phyloP scores from a whole-genome alignment of 1,139 yeast species.

The Blastobotrys apis region DNA sequence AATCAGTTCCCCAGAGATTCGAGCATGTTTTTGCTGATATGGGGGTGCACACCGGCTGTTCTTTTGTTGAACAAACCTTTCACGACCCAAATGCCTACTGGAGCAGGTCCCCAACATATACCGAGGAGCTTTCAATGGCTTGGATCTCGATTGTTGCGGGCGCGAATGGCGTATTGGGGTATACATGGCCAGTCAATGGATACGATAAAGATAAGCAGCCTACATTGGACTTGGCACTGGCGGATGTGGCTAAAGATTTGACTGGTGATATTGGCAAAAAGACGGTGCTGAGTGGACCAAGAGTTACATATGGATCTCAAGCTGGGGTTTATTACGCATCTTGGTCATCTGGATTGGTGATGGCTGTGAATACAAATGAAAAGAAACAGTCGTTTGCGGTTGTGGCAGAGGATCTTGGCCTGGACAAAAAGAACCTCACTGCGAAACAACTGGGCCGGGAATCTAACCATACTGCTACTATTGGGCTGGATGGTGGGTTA shows the following conservation, averaged over 20 bases:
- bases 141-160: constrained; percentile 1
- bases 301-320: not conserved
- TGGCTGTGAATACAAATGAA: not conserved
- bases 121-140: not conserved
- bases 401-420: not conserved
- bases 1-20: not conserved
- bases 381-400: not conserved
- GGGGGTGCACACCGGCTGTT: not conserved
- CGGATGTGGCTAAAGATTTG: not conserved
- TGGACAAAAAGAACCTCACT: not conserved
- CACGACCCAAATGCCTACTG: not conserved
- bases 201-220: too few species aligned
- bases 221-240: not conserved
- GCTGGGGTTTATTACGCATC: not conserved
- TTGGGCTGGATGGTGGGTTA: not conserved
- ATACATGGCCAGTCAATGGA: not conserved
- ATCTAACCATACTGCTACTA: not conserved
- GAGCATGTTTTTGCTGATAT: not conserved
- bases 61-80: not conserved
- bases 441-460: too few species aligned
- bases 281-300: not conserved
- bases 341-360: not conserved
- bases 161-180: not conserved
- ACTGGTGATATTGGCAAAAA: not conserved
- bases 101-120: not conserved